These are phyloP conservation scores for Tuber melanosporum DNA, from an alignment of 495 filamentous ascomycete genomes.

Conservation along the genomic window DNA sequence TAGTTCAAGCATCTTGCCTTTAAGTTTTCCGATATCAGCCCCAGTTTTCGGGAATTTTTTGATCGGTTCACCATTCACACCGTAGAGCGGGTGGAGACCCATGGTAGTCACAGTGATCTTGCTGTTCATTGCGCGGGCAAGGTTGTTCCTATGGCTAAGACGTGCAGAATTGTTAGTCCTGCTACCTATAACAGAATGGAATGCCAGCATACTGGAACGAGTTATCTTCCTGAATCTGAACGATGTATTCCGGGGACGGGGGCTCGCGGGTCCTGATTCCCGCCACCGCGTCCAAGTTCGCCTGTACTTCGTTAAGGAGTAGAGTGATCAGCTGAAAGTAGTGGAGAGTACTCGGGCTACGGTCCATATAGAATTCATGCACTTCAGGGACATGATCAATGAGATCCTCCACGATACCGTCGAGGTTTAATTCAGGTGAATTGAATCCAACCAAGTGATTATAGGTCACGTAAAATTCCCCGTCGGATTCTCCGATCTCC, in stretches of 20 bases:
- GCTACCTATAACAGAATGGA: not conserved
- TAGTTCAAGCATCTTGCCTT: not conserved
- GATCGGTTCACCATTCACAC: constrained; percentile 8
- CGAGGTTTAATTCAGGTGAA: too few species aligned
- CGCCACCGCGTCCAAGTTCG: not conserved
- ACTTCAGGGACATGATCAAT: not conserved
- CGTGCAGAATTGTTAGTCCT: not conserved
- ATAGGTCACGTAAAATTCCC: too few species aligned
- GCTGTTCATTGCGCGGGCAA: constrained; percentile 12
- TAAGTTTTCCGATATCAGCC: not conserved
- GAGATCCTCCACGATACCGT: too few species aligned
- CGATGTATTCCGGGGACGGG: accelerated
- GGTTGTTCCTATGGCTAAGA: constrained; percentile 12
- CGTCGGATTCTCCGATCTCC: too few species aligned
- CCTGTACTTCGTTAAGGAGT: not conserved
- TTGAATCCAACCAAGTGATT: too few species aligned
- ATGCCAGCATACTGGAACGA: not conserved
- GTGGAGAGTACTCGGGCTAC: not conserved
- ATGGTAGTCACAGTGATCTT: constrained; percentile 14
- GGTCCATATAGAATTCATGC: not conserved
- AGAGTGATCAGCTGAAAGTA: not conserved
- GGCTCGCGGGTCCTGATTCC: not conserved
- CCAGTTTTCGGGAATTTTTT: constrained; percentile 7
- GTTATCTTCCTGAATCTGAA: not conserved
- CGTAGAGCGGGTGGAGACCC: constrained; percentile 11